Evolutionary conservation across 2,329 filamentous ascomycete genomes (phyloP), one percentile per base, ranked within the genome.

Genomic region (Colletotrichum viniferum): DNA sequence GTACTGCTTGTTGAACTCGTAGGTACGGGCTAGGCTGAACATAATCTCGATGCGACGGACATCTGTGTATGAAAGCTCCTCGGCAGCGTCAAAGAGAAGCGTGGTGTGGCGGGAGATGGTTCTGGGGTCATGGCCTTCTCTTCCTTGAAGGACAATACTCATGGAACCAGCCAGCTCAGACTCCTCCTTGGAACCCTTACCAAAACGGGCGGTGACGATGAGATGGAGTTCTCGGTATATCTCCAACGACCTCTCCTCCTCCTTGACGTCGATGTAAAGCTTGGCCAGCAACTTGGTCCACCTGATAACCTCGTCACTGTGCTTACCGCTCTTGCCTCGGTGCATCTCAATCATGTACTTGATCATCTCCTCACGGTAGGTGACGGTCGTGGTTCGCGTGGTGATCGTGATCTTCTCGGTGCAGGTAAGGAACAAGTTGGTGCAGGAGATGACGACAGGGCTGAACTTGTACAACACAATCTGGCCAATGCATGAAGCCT

Each of bases 301-400:
- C 66, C 76, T 79, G 58, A 85, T 82, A 26, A 85, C 84, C 9
- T 81, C 78, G 24, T 85, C 81, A n/a, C 82, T 83, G 2, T 81
- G 77, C 1, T 73, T 63, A 4, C 85, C 84, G 21, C 84, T 80
- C 71, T 81, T 84, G 75, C 79, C 78, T 71, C 81, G 83, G 78
- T 80, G 83, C 5, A 85, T 80, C 34, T 84, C 80, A 7, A 86
- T 86, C 79, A 85, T 84, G 76, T 83, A 78, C 1, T 79, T 79
- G 34, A 86, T 83, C 79, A 85, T 84, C 78, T 84, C 80, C 75
- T 85, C 85, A 5, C 84, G 82, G 18, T 80, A 83, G 0, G 78
- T 82, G 30, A 83, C 80, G 13, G 84, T 82, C 36, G 84, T 81
- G 0, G 83, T 85, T 24, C 84, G 78, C 77, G 81, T 76, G 1